Evolutionary conservation across 108 stramenopile species (phyloP).

Genomic region (Skeletonema grethae): DNA sequence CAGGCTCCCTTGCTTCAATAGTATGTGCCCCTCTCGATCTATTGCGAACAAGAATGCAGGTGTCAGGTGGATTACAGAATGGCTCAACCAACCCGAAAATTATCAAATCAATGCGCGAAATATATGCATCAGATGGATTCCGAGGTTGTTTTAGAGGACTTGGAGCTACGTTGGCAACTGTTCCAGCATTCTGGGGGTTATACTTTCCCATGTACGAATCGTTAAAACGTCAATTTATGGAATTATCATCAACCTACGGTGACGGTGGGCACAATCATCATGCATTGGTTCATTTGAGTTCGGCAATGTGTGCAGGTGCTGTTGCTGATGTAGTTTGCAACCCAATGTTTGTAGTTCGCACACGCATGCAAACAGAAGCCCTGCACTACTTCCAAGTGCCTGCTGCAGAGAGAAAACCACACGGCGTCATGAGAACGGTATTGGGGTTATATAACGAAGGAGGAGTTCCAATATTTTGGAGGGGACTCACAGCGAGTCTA

Average conservation of each 20-base stretch:
- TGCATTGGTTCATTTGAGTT: slow-evolving; percentile 67
- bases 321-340: slow-evolving; percentile 89
- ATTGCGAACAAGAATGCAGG: slow-evolving; percentile 85
- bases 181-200: slow-evolving; percentile 91
- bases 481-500: slow-evolving; percentile 87
- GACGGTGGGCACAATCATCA: slow-evolving; percentile 50
- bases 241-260: slow-evolving; percentile 30
- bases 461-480: slow-evolving; percentile 79
- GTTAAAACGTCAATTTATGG: slow-evolving; percentile 31
- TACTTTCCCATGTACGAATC: slow-evolving; percentile 73
- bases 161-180: slow-evolving; percentile 84
- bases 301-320: slow-evolving; percentile 83
- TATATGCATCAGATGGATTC: slow-evolving; percentile 71
- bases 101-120: slow-evolving; percentile 51
- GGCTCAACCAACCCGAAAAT: slow-evolving; percentile 24
- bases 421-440: slow-evolving; percentile 62
- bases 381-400: slow-evolving; percentile 68
- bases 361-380: slow-evolving; percentile 88
- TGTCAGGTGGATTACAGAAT: slow-evolving; percentile 64
- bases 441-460: slow-evolving; percentile 59
- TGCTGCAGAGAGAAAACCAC: slow-evolving; percentile 27
- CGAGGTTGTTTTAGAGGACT: slow-evolving; percentile 89
- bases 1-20: slow-evolving; percentile 72
- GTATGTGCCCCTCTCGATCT: slow-evolving; percentile 92
- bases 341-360: slow-evolving; percentile 91